These are phyloP conservation scores for Rhodamnia rubescens DNA, from an alignment of 345 rosid genomes.

Conservation along the genomic window DNA sequence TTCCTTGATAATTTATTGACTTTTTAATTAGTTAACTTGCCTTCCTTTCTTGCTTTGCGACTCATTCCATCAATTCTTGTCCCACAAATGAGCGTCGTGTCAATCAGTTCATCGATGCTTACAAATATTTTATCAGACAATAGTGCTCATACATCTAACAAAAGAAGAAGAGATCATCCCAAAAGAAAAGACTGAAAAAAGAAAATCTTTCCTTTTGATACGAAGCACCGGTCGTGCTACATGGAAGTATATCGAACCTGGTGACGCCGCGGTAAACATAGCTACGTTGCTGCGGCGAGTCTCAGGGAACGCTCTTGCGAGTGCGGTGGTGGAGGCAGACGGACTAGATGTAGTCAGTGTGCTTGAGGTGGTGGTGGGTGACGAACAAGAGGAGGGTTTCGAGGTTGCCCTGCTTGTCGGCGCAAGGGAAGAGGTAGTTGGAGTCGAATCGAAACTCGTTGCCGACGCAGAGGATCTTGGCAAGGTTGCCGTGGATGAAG, in stretches of 20 bases:
- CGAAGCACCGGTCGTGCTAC: not conserved
- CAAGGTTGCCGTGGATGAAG: too few species aligned
- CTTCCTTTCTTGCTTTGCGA: slow-evolving; percentile 55
- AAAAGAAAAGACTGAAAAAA: not conserved
- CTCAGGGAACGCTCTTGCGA: slow-evolving; percentile 35
- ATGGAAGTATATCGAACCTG: slow-evolving; percentile 8
- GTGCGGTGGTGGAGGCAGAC: slow-evolving; percentile 2
- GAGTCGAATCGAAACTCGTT: too few species aligned
- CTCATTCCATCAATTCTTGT: slow-evolving; percentile 51
- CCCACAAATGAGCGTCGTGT: slow-evolving; percentile 57
- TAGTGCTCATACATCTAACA: not conserved
- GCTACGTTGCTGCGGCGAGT: slow-evolving; percentile 49
- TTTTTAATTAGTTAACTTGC: slow-evolving; percentile 22
- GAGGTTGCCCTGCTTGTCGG: too few species aligned
- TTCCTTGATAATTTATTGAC: too few species aligned
- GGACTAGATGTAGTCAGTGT: too few species aligned
- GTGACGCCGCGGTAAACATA: slow-evolving; percentile 53
- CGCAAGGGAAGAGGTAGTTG: too few species aligned
- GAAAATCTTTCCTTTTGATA: not conserved
- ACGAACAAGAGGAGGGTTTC: too few species aligned
- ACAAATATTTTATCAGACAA: not conserved
- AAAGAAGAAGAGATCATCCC: not conserved
- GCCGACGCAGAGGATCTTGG: too few species aligned
- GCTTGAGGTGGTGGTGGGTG: too few species aligned
- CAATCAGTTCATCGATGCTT: slow-evolving; percentile 57